phyloP scores from a whole-genome alignment of 805 yeast genomes.

The Candida silvicultrix region DNA sequence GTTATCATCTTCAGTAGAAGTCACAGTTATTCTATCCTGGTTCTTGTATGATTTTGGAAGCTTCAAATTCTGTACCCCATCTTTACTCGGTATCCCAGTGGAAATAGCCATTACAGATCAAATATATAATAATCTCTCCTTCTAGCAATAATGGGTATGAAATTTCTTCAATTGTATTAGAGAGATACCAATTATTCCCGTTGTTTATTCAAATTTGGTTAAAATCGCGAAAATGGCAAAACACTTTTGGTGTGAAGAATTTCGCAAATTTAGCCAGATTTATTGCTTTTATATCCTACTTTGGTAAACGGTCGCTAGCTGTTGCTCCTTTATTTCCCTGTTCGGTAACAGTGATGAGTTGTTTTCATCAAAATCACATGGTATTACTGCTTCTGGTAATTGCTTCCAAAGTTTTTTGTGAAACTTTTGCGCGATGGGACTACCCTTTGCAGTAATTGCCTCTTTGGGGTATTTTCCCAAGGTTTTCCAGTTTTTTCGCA shows the following conservation, averaged over 20 bases:
- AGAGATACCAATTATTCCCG: no score
- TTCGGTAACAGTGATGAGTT: background rate
- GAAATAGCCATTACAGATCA: constrained; percentile 1
- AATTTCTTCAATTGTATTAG: no score
- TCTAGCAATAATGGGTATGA: no score
- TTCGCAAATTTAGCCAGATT: background rate
- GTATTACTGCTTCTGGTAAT: background rate
- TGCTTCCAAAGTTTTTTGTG: no score
- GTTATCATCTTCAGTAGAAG: background rate
- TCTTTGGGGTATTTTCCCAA: background rate
- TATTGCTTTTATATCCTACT: background rate
- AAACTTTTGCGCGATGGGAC: background rate
- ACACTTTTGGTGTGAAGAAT: no score
- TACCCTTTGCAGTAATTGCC: background rate
- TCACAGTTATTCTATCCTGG: background rate
- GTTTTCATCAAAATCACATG: background rate
- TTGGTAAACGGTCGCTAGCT: background rate
- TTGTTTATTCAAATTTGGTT: background rate
- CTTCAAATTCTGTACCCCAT: background rate
- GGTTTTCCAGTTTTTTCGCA: background rate
- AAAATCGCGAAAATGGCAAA: background rate
- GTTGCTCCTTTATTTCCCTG: background rate
- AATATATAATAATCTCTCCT: no score
- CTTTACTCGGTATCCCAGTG: constrained; percentile 1
- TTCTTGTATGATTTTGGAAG: background rate